Base-by-base conservation (phyloP, 2,329 filamentous ascomycete species). In the Lachnellula cervina region DNA sequence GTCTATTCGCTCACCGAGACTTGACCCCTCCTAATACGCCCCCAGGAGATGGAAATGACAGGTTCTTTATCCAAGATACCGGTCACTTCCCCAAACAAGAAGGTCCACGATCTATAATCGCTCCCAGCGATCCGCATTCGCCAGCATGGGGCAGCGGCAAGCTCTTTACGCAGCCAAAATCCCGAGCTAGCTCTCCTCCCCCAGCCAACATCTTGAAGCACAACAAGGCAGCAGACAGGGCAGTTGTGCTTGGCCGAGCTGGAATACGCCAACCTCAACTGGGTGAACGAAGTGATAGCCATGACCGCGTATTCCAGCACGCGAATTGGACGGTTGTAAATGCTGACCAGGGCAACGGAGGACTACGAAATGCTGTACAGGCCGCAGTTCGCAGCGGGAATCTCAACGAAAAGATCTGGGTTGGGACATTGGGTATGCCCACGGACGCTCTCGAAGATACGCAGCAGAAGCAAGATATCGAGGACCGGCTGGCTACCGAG, bases 341-440 rank as follows among this genome's bases (percentile, higher is more conserved):
- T 54, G 89, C 91, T 0, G 87, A 96, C 54, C 90, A 96, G 73
- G 93, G 93, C 56, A 97, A 97, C 68, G 92, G 91, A 21, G 94
- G 93, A 19, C 80, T 97, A 49, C 86, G 89, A 65, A 97, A 96
- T 69, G 93, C 93, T 4, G 85, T 94, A 35, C 84, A 89, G 59
- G 90, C 90, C 16, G 88, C 89, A 2, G 78, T 82, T 16, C 82
- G 89, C 47, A 82, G 86, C 53, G 87, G 85, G 19, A 80, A 81
- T 59, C 74, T 90, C 9, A 79, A 81, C 19, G 88, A 96, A 54
- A 87, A 90, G 68, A 87, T 86, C n/a, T 96, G 89, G 86, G 88
- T 97, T 4, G 93, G 93, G 52, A 95, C 92, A 0, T 74, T 97
- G 44, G 94, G 93, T 19, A 97, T 97, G 83, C 92, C 93, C 0